Evolutionary conservation across 768 basidiomycete species (phyloP), one percentile per base, ranked within the genome.

Genomic region (Cystobasidium ongulense): DNA sequence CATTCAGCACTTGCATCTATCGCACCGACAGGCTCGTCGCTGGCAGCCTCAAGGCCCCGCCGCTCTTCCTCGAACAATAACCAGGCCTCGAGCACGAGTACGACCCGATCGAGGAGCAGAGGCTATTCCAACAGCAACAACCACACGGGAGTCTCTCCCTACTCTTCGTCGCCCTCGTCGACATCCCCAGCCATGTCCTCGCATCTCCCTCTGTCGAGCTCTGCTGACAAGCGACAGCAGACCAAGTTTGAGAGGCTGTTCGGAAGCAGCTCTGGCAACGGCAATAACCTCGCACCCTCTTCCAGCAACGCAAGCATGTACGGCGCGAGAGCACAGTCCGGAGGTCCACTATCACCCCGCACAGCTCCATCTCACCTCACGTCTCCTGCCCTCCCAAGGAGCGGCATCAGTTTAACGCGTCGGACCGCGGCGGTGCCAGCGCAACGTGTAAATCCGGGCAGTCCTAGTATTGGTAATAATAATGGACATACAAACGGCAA

Each of bases 41-140:
- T 64, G 25, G 63, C 63, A 25, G 63, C 63, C n/a, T 64, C 63
- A 64, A 8, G 63, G 18, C 63, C 63, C 1, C 63, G 63, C n/a
- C 63, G 63, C 33, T 38, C 63, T 18, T 38, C 63, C 41, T 33
- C 62, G n/a, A 33, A 33, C 23, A 64, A 39, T 35, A 18, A 10
- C 18, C 13, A n/a, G n/a, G n/a, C n/a, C n/a, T n/a, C n/a, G n/a
- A n/a, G n/a, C n/a, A n/a, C 43, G 43, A n/a, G 23, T 27, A 59
- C 57, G 15, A 59, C 57, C 25, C 25, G 57, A 59, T 59, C 57
- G 33, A 50, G 46, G n/a, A 50, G 46, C 46, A 50, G 46, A 21
- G 57, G 57, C 3, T 59, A 27, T 29, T 59, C 57, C 7, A 64
- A 64, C 63, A 36, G 63, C 38, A 64, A 46, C 27, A 27, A 35